Conservation (phyloP, 306 rosid species). For the Crotalaria pallida region DNA sequence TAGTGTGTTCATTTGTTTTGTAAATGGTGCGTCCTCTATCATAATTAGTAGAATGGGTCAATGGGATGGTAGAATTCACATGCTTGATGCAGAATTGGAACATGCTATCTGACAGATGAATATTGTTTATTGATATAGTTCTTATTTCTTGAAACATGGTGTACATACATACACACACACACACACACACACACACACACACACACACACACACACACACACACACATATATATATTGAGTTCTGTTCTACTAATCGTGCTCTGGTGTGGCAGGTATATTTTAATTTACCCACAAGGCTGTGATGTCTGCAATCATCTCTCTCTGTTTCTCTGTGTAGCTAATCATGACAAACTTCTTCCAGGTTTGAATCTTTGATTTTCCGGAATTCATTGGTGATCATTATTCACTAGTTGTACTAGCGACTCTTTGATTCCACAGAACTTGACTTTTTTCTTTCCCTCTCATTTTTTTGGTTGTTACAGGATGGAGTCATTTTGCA, state of each 20-base stretch:
- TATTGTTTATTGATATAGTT: constrained; percentile 17
- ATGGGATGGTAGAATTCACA: constrained; percentile 4
- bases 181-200: too few relatives aligned
- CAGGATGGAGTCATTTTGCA: constrained; percentile 99
- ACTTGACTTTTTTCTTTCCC: neutral
- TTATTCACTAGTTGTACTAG: constrained; percentile 5
- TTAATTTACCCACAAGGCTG: constrained; percentile 98
- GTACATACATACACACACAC: too few relatives aligned
- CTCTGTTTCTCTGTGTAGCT: constrained; percentile 95
- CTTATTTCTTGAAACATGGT: constrained; percentile 8
- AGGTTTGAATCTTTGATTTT: constrained; percentile 43
- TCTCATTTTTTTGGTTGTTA: constrained; percentile 11
- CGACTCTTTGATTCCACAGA: neutral
- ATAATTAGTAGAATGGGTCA: neutral
- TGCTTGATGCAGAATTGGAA: neutral
- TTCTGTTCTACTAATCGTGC: constrained; percentile 21
- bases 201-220: too few relatives aligned
- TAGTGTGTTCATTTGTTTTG: neutral
- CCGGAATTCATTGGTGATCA: constrained; percentile 5
- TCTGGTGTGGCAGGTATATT: constrained; percentile 76
- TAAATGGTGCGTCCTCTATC: constrained; percentile 10
- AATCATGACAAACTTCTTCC: constrained; percentile 99
- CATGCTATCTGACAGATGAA: neutral
- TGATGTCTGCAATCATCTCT: constrained; percentile 97
- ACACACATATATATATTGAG: too few relatives aligned